These are phyloP conservation scores for Botrytis deweyae DNA, from an alignment of 2,329 filamentous ascomycete species.

Conservation along the genomic window DNA sequence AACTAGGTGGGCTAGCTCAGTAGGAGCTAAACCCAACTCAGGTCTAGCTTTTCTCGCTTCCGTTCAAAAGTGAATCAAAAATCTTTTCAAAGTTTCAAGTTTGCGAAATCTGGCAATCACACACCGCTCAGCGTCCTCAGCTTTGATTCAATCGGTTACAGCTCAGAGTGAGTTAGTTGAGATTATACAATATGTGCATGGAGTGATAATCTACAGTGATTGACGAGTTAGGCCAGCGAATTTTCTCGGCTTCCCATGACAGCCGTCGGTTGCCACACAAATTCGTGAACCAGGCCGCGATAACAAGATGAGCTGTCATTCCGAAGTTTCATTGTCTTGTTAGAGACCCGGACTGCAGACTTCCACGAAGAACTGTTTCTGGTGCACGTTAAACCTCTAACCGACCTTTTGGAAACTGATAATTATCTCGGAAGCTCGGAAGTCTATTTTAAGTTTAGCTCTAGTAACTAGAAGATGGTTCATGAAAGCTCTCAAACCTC, in stretches of 20 bases:
- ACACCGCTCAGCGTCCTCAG: neutral
- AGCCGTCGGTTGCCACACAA: neutral
- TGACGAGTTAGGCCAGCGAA: neutral
- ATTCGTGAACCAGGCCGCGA: neutral
- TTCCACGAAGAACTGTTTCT: neutral
- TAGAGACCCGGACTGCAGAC: neutral
- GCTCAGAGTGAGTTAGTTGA: neutral
- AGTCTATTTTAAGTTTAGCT: neutral
- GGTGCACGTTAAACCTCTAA: neutral
- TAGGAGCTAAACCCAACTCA: neutral
- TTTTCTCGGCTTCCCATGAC: neutral
- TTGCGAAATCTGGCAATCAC: neutral
- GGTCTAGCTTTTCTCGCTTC: neutral
- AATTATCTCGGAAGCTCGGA: neutral
- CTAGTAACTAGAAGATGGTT: neutral
- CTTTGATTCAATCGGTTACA: neutral
- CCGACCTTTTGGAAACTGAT: neutral
- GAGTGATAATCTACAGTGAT: neutral
- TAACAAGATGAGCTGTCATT: neutral
- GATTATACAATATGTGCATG: neutral
- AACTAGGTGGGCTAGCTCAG: neutral
- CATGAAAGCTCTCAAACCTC: neutral
- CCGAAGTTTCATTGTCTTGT: neutral
- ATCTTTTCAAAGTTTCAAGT: neutral
- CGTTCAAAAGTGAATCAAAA: neutral